phyloP scores from a whole-genome alignment of 805 yeast genomes.

The Ogataea philodendri region DNA sequence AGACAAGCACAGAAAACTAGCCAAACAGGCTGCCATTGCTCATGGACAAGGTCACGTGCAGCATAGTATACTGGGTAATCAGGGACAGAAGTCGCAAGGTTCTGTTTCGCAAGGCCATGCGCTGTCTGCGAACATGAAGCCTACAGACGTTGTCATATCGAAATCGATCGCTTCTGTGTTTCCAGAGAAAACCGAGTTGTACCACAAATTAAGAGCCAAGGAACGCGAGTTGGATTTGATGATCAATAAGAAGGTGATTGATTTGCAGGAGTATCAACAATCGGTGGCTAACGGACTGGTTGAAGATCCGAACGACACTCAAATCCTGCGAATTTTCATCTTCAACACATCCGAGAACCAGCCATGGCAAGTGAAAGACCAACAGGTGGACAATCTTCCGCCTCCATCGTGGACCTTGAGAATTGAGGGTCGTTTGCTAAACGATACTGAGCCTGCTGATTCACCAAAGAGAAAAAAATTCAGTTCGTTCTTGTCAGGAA shows the following conservation, averaged over 20 bases:
- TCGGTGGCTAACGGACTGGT: constrained; percentile 42
- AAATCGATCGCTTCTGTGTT: constrained; percentile 29
- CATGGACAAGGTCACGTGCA: constrained; percentile 17
- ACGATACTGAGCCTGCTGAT: constrained; percentile 43
- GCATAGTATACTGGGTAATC: constrained; percentile 14
- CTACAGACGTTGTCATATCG: constrained; percentile 36
- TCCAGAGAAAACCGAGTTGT: constrained; percentile 57
- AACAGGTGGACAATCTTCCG: constrained; percentile 17
- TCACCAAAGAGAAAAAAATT: constrained; percentile 58
- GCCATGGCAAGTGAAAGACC: constrained; percentile 65
- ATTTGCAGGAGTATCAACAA: constrained; percentile 68
- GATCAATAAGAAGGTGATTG: constrained; percentile 79
- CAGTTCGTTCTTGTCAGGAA: constrained; percentile 76
- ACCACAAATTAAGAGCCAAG: constrained; percentile 71
- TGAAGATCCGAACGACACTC: constrained; percentile 46
- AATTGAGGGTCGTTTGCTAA: constrained; percentile 79
- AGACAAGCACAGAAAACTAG: constrained; percentile 21
- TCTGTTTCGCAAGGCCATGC: constrained; percentile 19
- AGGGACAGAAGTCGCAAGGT: constrained; percentile 17
- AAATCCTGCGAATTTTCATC: constrained; percentile 72
- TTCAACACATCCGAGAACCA: constrained; percentile 83
- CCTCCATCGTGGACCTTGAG: constrained; percentile 76
- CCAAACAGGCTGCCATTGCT: constrained; percentile 16
- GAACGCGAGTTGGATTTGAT: constrained; percentile 80
- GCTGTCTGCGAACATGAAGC: constrained; percentile 32